phyloP scores from a whole-genome alignment of 345 rosid species.

The Eucalyptus regnans region DNA sequence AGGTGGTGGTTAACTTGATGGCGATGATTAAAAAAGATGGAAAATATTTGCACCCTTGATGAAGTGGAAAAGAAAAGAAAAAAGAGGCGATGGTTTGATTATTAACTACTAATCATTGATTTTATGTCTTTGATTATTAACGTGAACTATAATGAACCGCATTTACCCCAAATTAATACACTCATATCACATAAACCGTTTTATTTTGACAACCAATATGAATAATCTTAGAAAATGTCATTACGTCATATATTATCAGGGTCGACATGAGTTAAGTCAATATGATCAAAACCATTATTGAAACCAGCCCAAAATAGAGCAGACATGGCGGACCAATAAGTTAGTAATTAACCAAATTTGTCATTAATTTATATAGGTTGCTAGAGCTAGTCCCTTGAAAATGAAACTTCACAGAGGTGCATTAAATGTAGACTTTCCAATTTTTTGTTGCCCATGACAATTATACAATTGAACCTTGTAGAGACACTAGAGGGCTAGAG shows the following conservation, averaged over 20 bases:
- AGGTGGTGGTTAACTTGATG: too few relatives aligned
- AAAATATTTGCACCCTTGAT: too few relatives aligned
- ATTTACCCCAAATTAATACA: background rate
- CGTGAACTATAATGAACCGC: accelerated
- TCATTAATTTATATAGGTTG: background rate
- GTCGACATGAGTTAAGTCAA: background rate
- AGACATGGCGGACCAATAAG: background rate
- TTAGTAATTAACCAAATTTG: background rate
- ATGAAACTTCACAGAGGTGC: background rate
- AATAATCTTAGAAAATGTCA: too few relatives aligned
- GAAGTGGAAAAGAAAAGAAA: background rate
- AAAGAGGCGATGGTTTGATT: background rate
- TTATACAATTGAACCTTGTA: background rate
- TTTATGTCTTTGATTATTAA: background rate
- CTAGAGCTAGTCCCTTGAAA: background rate
- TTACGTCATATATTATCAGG: background rate
- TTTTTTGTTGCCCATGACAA: background rate
- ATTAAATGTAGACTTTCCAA: background rate
- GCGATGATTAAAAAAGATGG: too few relatives aligned
- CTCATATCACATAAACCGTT: too few relatives aligned
- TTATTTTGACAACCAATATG: too few relatives aligned
- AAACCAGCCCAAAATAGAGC: background rate
- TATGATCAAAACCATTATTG: background rate
- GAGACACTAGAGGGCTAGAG: background rate
- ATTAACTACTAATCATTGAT: background rate